Base-by-base conservation (phyloP, 345 rosid genomes). In the Murraya koenigii region DNA sequence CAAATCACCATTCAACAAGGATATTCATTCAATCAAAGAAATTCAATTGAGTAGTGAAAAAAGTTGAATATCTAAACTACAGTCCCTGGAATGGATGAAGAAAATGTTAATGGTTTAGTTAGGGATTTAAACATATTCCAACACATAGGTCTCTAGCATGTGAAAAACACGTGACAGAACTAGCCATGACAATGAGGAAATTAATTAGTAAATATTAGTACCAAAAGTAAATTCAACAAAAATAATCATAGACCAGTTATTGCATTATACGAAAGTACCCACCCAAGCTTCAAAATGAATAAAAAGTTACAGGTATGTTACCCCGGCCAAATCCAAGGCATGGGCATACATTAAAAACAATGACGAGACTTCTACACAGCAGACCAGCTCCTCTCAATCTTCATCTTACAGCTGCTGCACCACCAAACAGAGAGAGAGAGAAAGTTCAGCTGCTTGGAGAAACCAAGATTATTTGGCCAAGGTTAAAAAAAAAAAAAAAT, bases 341-440 rank as follows among this genome's bases (percentile, higher is more conserved):
- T 1, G 30, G n/a, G 38, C 72, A 65, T 1, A 39, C 36, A 28
- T 25, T 52, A 66, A 65, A 56, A 41, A 56, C 25, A 25, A 56
- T 23, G 60, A 59, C 25, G 47, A 30, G 66, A 66, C 54, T 74
- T 67, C 64, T 44, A 47, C 54, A 15, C 22, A 13, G 39, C 63
- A 39, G 6, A 17, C 7, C 33, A 8, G 0, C 23, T 39, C 35
- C 41, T 22, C 69, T 49, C 62, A 58, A 41, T 41, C 49, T 41
- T 41, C 52, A 28, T 58, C 78, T 66, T 66, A 32, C 60, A 59
- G 35, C 74, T 49, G 23, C 73, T 14, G 81, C 73, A 74, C 38
- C 35, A 52, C 23, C 67, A 59, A 44, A 68, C 3, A 59, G 17
- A 23, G 8, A 22, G 22, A 66, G 13, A 66, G 36, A 36, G 58